These are phyloP conservation scores for Mortierella sp. DNA, from an alignment of 371 early-diverging fungal genomes.

Conservation along the genomic window DNA sequence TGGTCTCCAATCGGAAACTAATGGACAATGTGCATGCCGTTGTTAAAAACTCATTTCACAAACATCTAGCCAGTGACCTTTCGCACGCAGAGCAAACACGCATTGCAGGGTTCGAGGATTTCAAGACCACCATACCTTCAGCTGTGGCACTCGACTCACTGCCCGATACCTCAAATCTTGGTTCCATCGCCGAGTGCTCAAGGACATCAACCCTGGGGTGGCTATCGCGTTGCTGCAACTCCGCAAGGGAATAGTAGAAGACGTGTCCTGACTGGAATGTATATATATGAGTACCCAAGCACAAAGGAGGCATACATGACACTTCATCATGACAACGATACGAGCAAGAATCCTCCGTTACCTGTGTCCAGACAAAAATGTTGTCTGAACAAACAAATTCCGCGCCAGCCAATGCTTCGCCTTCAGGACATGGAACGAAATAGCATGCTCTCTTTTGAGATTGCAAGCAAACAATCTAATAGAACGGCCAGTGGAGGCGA, in stretches of 20 bases:
- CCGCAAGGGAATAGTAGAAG: constrained; percentile 23
- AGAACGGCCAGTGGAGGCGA: not conserved
- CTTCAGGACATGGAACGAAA: constrained; percentile 28
- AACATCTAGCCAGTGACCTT: not conserved
- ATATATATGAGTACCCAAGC: not conserved
- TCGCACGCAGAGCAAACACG: not conserved
- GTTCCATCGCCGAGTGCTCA: not conserved
- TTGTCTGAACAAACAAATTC: constrained; percentile 26
- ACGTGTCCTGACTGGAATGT: constrained; percentile 38
- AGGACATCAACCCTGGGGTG: constrained; percentile 2
- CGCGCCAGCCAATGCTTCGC: constrained; percentile 36
- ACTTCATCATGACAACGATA: not conserved
- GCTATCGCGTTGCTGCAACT: not conserved
- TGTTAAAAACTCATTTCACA: not conserved
- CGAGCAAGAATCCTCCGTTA: not conserved
- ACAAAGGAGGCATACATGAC: not conserved
- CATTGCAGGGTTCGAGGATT: not conserved
- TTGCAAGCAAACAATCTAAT: constrained; percentile 33
- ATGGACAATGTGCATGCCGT: not conserved
- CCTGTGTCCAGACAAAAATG: constrained; percentile 44
- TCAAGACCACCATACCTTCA: not conserved
- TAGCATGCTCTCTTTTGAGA: constrained; percentile 29
- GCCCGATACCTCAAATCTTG: constrained; percentile 11
- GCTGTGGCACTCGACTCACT: not conserved
- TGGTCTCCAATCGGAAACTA: constrained; percentile 20